These are phyloP conservation scores for Xylariaceae sp. DNA, from an alignment of 2,329 filamentous ascomycete genomes.

Conservation along the genomic window DNA sequence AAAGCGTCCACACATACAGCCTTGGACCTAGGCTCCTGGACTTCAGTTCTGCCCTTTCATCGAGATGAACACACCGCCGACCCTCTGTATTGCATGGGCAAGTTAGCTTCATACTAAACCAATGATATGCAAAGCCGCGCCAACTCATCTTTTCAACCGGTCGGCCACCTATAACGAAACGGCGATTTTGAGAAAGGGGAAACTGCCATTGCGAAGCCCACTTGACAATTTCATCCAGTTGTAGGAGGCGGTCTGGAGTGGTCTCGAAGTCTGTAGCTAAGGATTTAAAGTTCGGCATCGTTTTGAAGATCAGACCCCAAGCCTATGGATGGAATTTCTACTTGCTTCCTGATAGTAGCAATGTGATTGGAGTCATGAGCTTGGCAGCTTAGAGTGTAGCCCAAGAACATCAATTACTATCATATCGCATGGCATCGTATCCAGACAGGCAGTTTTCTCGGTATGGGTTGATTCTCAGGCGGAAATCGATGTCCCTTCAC, in stretches of 20 bases:
- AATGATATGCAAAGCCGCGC: conserved; percentile 11
- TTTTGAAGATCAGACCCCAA: conserved; percentile 17
- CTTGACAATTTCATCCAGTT: conserved; percentile 16
- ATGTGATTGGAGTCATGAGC: too few species aligned
- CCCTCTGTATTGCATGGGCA: conserved; percentile 1
- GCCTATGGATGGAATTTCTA: conserved; percentile 6
- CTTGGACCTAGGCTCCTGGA: too few species aligned
- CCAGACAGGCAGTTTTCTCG: conserved; percentile 7
- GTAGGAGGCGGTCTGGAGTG: conserved; percentile 9
- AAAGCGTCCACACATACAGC: conserved; percentile 1
- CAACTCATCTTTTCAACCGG: conserved; percentile 17
- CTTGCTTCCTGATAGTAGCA: conserved; percentile 6
- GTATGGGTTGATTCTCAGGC: conserved; percentile 22
- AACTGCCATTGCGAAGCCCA: conserved; percentile 20
- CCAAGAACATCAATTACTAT: neutral
- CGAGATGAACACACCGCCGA: too few species aligned
- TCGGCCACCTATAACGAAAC: conserved; percentile 12
- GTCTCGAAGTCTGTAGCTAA: conserved; percentile 22
- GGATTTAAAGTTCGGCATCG: conserved; percentile 14
- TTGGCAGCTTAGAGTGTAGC: too few species aligned
- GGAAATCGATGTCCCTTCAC: conserved; percentile 27
- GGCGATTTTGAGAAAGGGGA: conserved; percentile 10
- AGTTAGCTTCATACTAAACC: neutral
- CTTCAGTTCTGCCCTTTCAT: neutral
- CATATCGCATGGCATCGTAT: conserved; percentile 7